A percentile compares a stretch with the other conserved stretches of the same genome.
phyloP scores from a whole-genome alignment of 2,329 filamentous ascomycete genomes.

The Fusarium dimerum region DNA sequence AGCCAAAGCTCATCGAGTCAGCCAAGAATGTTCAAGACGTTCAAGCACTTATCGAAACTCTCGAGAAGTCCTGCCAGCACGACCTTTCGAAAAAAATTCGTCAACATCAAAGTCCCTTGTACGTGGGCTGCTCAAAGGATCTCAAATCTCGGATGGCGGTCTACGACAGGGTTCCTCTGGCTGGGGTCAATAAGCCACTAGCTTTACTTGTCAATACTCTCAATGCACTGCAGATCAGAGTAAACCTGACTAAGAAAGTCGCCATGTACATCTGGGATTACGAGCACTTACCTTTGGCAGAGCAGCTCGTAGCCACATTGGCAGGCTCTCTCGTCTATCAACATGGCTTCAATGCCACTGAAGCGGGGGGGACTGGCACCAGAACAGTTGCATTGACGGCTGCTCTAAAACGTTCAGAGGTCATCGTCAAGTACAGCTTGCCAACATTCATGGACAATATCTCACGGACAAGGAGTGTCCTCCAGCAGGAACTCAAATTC shows the following conservation, averaged over 20 bases:
- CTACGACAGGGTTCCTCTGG: neutral
- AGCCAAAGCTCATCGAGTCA: neutral
- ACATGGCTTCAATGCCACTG: conserved; percentile 12
- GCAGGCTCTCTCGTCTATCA: conserved; percentile 7
- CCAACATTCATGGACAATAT: neutral
- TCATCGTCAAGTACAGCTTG: neutral
- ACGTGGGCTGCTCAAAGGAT: conserved; percentile 11
- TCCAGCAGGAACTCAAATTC: neutral
- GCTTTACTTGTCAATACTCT: conserved; percentile 1
- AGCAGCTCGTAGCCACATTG: conserved; percentile 10
- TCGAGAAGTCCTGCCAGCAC: neutral
- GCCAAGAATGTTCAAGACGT: neutral
- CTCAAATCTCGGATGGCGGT: neutral
- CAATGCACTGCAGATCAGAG: neutral
- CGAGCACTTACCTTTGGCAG: conserved; percentile 6
- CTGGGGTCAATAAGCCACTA: conserved; percentile 4
- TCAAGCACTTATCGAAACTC: neutral
- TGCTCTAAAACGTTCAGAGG: neutral
- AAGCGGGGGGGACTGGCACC: conserved; percentile 4
- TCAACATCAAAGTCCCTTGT: conserved; percentile 9
- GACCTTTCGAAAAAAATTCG: conserved; percentile 1
- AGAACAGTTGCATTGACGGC: neutral
- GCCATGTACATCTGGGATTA: neutral
- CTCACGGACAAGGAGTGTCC: too few relatives aligned
- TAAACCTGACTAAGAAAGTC: neutral